phyloP scores from a whole-genome alignment of 2,329 filamentous ascomycete species.

The Chaetomium sp. region DNA sequence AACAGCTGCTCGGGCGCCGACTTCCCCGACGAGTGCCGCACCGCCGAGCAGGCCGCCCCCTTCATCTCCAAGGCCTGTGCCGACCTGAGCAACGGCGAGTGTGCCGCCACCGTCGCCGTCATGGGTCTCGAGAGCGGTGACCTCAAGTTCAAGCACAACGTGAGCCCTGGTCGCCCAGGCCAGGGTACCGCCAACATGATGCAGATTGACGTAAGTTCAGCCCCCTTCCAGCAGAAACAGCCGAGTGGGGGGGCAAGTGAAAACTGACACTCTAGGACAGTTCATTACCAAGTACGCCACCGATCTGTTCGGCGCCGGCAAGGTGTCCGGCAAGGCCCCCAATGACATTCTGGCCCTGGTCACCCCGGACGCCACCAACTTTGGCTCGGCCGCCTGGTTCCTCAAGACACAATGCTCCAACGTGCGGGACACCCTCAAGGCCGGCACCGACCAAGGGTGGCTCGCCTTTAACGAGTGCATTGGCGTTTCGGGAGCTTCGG shows the following conservation, averaged over 20 bases:
- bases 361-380: slow-evolving; percentile 45
- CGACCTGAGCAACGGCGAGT: slow-evolving; percentile 54
- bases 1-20: slow-evolving; percentile 43
- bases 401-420: slow-evolving; percentile 37
- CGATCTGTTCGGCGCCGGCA: slow-evolving; percentile 29
- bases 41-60: slow-evolving; percentile 54
- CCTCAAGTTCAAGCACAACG: slow-evolving; percentile 66
- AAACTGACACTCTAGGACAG: slow-evolving; percentile 12
- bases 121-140: slow-evolving; percentile 65
- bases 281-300: slow-evolving; percentile 36
- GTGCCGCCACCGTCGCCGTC: slow-evolving; percentile 63
- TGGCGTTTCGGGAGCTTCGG: slow-evolving; percentile 28
- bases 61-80: slow-evolving; percentile 50
- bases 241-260: background rate
- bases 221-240: background rate
- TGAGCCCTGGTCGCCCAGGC: slow-evolving; percentile 46
- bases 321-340: slow-evolving; percentile 30
- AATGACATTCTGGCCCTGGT: slow-evolving; percentile 40
- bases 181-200: slow-evolving; percentile 63
- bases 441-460: slow-evolving; percentile 37
- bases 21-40: slow-evolving; percentile 55
- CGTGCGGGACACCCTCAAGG: slow-evolving; percentile 31
- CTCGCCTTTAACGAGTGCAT: slow-evolving; percentile 44
- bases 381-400: slow-evolving; percentile 48
- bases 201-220: slow-evolving; percentile 8